Evolutionary conservation across 2,329 filamentous ascomycete species (phyloP).

Genomic region (Colletotrichum sp.): DNA sequence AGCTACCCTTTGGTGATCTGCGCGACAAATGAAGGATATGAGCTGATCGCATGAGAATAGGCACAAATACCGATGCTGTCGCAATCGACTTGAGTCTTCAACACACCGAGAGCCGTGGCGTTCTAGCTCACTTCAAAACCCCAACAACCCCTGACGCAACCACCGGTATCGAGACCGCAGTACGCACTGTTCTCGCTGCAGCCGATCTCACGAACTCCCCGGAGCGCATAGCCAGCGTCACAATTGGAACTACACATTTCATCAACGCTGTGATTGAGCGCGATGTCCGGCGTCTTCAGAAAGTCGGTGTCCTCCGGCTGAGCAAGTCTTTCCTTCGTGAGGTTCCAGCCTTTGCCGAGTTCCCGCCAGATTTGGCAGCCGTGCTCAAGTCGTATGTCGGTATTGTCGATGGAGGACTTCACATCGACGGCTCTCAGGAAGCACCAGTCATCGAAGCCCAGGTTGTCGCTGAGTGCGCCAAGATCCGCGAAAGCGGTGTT

Average conservation of each 20-base stretch:
- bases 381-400: constrained; percentile 52
- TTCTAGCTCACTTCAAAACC: constrained; percentile 55
- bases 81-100: constrained; percentile 45
- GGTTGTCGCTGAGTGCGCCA: constrained; percentile 34
- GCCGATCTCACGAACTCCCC: constrained; percentile 32
- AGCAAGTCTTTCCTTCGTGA: constrained; percentile 59
- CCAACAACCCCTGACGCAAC: constrained; percentile 54
- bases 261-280: constrained; percentile 63
- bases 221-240: constrained; percentile 49
- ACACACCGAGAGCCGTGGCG: constrained; percentile 40
- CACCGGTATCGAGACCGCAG: constrained; percentile 49
- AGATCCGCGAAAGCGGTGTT: constrained; percentile 49
- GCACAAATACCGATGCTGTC: constrained; percentile 60
- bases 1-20: neutral
- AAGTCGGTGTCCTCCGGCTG: constrained; percentile 59
- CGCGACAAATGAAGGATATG: rapidly evolving
- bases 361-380: constrained; percentile 52
- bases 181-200: constrained; percentile 46
- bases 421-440: constrained; percentile 56
- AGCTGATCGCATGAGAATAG: neutral
- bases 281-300: constrained; percentile 50
- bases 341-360: constrained; percentile 56
- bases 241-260: constrained; percentile 63
- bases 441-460: constrained; percentile 36
- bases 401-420: constrained; percentile 53